Conservation (phyloP, 345 rosid genomes). For the Crucihimalaya himalaica region DNA sequence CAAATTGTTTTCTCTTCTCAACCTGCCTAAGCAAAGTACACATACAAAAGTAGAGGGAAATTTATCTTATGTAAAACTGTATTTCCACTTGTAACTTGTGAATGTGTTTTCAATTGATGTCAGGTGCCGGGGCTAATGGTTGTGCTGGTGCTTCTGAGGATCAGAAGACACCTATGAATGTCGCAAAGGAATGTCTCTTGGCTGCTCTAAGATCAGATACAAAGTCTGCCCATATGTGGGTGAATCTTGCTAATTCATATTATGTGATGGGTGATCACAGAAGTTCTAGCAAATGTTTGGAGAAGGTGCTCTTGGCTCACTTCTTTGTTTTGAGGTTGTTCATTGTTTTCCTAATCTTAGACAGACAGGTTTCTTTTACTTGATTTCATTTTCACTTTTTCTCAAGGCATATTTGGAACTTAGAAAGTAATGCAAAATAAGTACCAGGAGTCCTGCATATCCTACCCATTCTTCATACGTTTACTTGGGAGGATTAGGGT, state of each 20-base stretch:
- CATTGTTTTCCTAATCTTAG: slow-evolving; percentile 47
- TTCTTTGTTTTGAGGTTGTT: slow-evolving; percentile 59
- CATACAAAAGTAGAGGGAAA: slow-evolving; percentile 3
- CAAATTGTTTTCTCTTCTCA: slow-evolving; percentile 9
- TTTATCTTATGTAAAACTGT: background rate
- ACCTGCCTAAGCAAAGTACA: slow-evolving; percentile 15
- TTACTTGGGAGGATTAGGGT: background rate
- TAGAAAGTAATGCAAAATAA: slow-evolving; percentile 19
- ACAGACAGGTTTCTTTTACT: slow-evolving; percentile 28
- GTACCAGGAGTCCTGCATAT: background rate
- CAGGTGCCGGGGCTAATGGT: slow-evolving; percentile 89
- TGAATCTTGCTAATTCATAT: slow-evolving; percentile 84
- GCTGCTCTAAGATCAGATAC: slow-evolving; percentile 74
- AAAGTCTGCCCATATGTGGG: slow-evolving; percentile 88
- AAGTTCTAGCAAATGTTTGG: slow-evolving; percentile 94
- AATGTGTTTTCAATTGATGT: slow-evolving; percentile 12
- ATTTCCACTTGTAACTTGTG: slow-evolving; percentile 3
- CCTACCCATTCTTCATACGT: slow-evolving; percentile 6
- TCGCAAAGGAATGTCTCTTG: slow-evolving; percentile 85
- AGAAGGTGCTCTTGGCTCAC: slow-evolving; percentile 88
- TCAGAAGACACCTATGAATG: slow-evolving; percentile 61
- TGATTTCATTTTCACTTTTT: slow-evolving; percentile 21
- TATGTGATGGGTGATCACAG: slow-evolving; percentile 73
- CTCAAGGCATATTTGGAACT: slow-evolving; percentile 15
- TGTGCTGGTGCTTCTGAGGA: slow-evolving; percentile 59